Conservation (phyloP, 208 protist species). For the Trypanosoma brucei region DNA sequence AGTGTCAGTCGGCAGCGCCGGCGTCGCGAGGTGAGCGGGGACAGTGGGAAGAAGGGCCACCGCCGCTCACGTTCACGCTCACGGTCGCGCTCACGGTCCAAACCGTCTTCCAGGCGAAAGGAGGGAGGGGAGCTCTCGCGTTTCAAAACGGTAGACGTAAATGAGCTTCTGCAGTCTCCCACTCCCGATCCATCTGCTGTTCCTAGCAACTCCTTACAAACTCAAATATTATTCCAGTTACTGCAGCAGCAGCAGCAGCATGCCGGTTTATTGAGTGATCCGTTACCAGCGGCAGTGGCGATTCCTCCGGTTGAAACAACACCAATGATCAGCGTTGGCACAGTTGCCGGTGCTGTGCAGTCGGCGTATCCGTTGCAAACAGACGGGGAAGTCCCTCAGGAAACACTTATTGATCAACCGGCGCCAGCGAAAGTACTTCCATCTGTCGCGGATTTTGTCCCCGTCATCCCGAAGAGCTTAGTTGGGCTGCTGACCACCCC, state of each 20-base stretch:
- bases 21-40: conserved; percentile 1
- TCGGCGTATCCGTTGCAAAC: too few species aligned
- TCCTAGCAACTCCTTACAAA: neutral
- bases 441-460: conserved; percentile 74
- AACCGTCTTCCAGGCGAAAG: neutral
- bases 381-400: too few species aligned
- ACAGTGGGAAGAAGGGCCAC: neutral
- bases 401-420: too few species aligned
- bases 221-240: conserved; percentile 3
- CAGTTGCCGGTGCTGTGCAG: too few species aligned
- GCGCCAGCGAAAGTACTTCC: conserved; percentile 26
- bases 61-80: conserved; percentile 14
- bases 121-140: neutral
- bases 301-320: too few species aligned
- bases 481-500: conserved; percentile 16
- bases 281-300: too few species aligned
- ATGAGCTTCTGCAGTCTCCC: conserved; percentile 16
- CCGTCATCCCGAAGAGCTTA: conserved; percentile 39
- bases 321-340: too few species aligned
- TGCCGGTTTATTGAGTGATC: too few species aligned
- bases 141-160: conserved; percentile 22
- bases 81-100: conserved; percentile 9
- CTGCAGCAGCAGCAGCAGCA: conserved; percentile 11
- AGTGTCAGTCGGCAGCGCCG: neutral
- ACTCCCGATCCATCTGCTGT: neutral